These are phyloP conservation scores for Suillus brevipes DNA, from an alignment of 768 basidiomycete species.

Conservation along the genomic window DNA sequence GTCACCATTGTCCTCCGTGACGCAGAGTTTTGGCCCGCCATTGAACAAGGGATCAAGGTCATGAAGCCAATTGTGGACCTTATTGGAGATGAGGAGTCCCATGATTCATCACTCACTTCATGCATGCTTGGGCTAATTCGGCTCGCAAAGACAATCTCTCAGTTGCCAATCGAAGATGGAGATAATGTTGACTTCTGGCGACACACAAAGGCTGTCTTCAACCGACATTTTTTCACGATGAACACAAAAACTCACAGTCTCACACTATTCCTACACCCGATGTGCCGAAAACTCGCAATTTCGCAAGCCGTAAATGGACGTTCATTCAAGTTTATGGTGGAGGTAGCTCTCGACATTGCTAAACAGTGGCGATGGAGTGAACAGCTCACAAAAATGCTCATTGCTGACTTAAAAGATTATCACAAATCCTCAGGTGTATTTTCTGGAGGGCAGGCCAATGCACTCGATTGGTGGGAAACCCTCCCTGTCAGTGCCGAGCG, in stretches of 20 bases:
- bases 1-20: too few species aligned
- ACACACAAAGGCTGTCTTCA: constrained; percentile 30
- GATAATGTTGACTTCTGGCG: constrained; percentile 26
- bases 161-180: constrained; percentile 13
- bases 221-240: constrained; percentile 32
- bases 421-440: constrained; percentile 23
- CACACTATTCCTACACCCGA: constrained; percentile 36
- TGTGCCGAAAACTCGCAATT: constrained; percentile 37
- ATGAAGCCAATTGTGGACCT: too few species aligned
- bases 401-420: constrained; percentile 28
- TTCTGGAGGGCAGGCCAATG: constrained; percentile 21
- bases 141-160: constrained; percentile 19
- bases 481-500: neutral
- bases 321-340: constrained; percentile 14
- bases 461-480: constrained; percentile 23
- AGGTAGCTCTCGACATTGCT: constrained; percentile 22
- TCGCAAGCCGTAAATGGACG: constrained; percentile 19
- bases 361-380: constrained; percentile 29
- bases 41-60: too few species aligned
- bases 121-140: constrained; percentile 38
- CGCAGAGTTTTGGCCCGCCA: too few species aligned
- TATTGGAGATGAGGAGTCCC: too few species aligned
- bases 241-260: constrained; percentile 35
- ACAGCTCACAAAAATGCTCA: constrained; percentile 19
- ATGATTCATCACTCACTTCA: too few species aligned